Conservation (phyloP, 2,329 filamentous ascomycete genomes). For the Coccinonectria pachysandricola region DNA sequence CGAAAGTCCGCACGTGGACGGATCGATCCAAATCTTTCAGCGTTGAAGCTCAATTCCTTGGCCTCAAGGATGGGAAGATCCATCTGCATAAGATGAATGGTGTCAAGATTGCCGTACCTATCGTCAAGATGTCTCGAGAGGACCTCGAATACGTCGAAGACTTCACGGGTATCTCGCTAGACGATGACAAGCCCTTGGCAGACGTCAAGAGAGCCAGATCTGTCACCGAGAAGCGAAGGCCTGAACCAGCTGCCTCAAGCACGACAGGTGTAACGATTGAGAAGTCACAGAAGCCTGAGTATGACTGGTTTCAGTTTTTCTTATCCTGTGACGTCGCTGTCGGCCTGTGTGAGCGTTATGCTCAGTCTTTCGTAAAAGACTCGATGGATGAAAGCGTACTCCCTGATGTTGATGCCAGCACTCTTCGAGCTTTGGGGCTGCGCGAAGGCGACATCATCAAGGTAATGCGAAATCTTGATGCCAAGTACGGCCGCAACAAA, state of each 20-base stretch:
- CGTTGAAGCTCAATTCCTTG: conserved; percentile 93
- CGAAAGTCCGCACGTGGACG: conserved; percentile 85
- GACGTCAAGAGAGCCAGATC: conserved; percentile 57
- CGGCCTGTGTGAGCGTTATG: conserved; percentile 88
- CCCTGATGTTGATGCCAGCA: conserved; percentile 74
- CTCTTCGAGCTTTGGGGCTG: conserved; percentile 79
- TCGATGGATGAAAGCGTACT: conserved; percentile 94
- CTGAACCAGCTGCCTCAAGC: conserved; percentile 29
- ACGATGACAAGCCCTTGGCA: conserved; percentile 88
- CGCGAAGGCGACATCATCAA: conserved; percentile 95
- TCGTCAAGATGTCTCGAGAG: conserved; percentile 89
- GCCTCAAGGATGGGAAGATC: conserved; percentile 89
- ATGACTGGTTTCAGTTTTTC: conserved; percentile 99
- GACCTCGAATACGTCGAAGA: conserved; percentile 93
- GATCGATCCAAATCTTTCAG: conserved; percentile 94
- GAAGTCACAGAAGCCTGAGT: conserved; percentile 55
- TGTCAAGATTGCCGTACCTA: conserved; percentile 93
- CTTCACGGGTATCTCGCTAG: conserved; percentile 75
- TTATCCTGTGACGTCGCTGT: conserved; percentile 83
- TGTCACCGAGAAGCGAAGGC: conserved; percentile 17
- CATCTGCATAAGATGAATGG: conserved; percentile 97
- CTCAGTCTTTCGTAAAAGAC: conserved; percentile 78
- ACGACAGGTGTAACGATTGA: conserved; percentile 60
- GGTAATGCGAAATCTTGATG: conserved; percentile 81
- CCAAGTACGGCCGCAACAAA: conserved; percentile 61